Evolutionary conservation across 495 filamentous ascomycete genomes (phyloP).

Genomic region (Trichoderma parareesei): DNA sequence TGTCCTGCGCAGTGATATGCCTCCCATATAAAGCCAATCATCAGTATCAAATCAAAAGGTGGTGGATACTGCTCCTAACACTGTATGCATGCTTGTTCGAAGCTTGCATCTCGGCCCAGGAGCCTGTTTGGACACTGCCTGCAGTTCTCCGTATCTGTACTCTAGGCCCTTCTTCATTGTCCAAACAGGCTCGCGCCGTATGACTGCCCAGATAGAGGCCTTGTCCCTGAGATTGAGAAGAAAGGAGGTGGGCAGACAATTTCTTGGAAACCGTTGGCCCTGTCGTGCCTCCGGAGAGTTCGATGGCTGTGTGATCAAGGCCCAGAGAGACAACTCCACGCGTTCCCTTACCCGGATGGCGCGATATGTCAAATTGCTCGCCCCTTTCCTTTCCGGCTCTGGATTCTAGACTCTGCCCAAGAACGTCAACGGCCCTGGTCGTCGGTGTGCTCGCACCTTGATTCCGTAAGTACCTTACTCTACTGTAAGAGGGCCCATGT

Average conservation of each 20-base stretch:
- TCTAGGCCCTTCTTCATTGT: neutral
- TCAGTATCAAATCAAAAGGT: too few species aligned
- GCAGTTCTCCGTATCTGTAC: neutral
- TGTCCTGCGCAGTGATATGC: too few species aligned
- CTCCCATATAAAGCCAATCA: too few species aligned
- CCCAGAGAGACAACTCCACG: neutral
- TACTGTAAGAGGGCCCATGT: too few species aligned
- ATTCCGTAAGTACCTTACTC: neutral
- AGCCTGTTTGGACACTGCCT: neutral
- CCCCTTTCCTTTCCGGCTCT: neutral
- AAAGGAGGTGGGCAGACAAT: constrained; percentile 1
- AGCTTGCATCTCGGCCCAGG: neutral
- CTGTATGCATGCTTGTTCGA: too few species aligned
- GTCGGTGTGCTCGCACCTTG: too few species aligned
- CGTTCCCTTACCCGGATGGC: neutral
- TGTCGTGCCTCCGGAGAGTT: neutral
- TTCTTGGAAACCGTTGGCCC: neutral
- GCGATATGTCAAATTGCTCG: neutral
- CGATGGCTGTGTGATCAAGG: too few species aligned
- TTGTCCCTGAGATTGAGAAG: neutral
- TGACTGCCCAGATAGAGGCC: neutral
- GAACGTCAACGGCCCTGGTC: neutral
- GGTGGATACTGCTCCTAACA: too few species aligned
- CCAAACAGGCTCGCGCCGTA: neutral
- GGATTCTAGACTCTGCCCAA: neutral